These are phyloP conservation scores for Ballota nigra DNA, from an alignment of 257 asterid species.

Conservation along the genomic window DNA sequence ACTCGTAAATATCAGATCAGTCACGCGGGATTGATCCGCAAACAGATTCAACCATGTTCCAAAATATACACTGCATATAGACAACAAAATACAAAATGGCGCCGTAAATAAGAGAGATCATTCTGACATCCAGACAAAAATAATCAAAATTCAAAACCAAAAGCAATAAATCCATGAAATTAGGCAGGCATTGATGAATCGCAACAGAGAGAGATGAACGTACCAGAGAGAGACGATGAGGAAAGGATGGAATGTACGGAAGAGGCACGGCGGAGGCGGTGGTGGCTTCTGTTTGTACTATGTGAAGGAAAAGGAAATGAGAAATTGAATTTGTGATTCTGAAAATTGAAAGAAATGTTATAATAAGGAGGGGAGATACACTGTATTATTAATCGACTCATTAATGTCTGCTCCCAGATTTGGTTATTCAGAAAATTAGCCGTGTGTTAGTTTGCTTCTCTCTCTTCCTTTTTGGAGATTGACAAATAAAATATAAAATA, in stretches of 20 bases:
- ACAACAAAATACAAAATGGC: not conserved
- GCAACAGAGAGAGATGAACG: not conserved
- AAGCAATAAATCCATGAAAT: not conserved
- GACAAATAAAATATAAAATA: too few relatives aligned
- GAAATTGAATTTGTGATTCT: not conserved
- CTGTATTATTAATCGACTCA: not conserved
- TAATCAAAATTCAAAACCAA: not conserved
- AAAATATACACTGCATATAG: not conserved
- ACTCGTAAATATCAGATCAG: not conserved
- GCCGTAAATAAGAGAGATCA: not conserved
- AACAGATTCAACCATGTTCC: not conserved
- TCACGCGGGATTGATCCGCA: not conserved
- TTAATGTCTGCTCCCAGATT: constrained; percentile 20
- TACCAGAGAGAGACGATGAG: constrained; percentile 28
- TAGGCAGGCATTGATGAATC: not conserved
- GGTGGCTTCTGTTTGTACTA: not conserved
- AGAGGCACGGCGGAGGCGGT: constrained; percentile 15
- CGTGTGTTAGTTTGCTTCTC: not conserved
- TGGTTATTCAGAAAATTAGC: not conserved
- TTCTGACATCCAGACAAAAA: not conserved
- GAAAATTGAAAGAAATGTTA: not conserved
- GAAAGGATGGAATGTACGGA: constrained; percentile 8
- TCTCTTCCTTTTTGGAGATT: not conserved
- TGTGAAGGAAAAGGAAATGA: not conserved
- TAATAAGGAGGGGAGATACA: not conserved